A percentile compares a stretch with the other conserved stretches of the same genome.
These are phyloP conservation scores for Solanum sparsipilum DNA, from an alignment of 257 asterid genomes.

Conservation along the genomic window DNA sequence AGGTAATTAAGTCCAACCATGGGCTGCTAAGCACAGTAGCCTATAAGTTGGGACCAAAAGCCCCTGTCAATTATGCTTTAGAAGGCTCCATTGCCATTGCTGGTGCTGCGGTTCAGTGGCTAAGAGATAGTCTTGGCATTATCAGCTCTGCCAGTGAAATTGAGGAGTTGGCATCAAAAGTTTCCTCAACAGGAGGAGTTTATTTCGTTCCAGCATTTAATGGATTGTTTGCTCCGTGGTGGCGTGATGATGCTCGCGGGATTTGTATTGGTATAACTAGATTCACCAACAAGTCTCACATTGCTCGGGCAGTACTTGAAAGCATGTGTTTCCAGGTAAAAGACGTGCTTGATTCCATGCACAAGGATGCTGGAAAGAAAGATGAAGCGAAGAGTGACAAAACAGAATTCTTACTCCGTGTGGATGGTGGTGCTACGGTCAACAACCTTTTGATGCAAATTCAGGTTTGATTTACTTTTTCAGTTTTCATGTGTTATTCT, in stretches of 20 bases:
- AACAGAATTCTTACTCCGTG: constrained; percentile 74
- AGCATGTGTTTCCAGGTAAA: constrained; percentile 98
- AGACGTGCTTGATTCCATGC: constrained; percentile 91
- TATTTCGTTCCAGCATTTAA: constrained; percentile 94
- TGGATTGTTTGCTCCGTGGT: constrained; percentile 97
- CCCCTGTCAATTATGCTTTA: constrained; percentile 73
- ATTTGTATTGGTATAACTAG: constrained; percentile 84
- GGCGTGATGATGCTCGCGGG: constrained; percentile 98
- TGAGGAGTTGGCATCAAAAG: constrained; percentile 77
- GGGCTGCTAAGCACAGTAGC: constrained; percentile 83
- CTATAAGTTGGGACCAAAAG: constrained; percentile 76
- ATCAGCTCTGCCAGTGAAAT: constrained; percentile 73
- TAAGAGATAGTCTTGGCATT: constrained; percentile 80
- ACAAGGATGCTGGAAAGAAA: constrained; percentile 70
- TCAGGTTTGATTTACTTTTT: constrained; percentile 41
- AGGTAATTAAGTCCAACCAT: constrained; percentile 44
- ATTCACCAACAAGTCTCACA: constrained; percentile 87
- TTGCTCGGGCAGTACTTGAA: constrained; percentile 92
- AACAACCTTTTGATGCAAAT: constrained; percentile 90
- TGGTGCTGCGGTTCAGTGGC: constrained; percentile 99
- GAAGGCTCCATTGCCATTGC: constrained; percentile 98
- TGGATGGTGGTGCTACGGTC: constrained; percentile 91
- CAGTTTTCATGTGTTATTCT: background rate
- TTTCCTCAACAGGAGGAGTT: constrained; percentile 69
- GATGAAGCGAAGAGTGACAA: constrained; percentile 35